These are phyloP conservation scores for Gossypium herbaceum DNA, from an alignment of 345 rosid species.

Conservation along the genomic window DNA sequence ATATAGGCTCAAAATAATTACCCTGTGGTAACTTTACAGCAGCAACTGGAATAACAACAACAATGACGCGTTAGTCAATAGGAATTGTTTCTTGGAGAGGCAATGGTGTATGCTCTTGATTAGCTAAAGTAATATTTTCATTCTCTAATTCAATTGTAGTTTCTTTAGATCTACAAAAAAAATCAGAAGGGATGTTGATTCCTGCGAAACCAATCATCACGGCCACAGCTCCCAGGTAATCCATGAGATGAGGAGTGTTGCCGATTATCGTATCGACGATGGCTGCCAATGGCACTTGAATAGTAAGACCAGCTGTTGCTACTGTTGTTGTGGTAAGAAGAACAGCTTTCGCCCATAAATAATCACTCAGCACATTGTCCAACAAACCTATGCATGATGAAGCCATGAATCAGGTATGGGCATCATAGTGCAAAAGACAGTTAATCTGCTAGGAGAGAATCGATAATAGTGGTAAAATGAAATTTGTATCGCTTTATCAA, in stretches of 20 bases:
- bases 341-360: conserved; percentile 94
- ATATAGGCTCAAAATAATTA: not conserved
- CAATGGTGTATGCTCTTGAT: conserved; percentile 11
- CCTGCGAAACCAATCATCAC: conserved; percentile 92
- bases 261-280: conserved; percentile 71
- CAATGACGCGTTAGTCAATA: conserved; percentile 17
- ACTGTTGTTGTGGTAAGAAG: conserved; percentile 86
- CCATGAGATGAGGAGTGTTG: conserved; percentile 58
- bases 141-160: conserved; percentile 36
- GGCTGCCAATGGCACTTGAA: conserved; percentile 96
- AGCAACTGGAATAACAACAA: not conserved
- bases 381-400: conserved; percentile 52
- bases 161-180: conserved; percentile 42
- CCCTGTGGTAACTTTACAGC: not conserved
- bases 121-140: conserved; percentile 24
- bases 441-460: not conserved
- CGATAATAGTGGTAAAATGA: not conserved
- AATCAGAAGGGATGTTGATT: conserved; percentile 68
- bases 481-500: not conserved
- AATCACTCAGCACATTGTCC: conserved; percentile 91
- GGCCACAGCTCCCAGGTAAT: conserved; percentile 77
- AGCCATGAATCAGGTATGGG: not conserved
- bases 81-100: conserved; percentile 11
- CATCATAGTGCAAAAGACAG: not conserved
- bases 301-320: conserved; percentile 88